These are phyloP conservation scores for Talaromyces piceae DNA, from an alignment of 2,329 filamentous ascomycete species.

Conservation along the genomic window DNA sequence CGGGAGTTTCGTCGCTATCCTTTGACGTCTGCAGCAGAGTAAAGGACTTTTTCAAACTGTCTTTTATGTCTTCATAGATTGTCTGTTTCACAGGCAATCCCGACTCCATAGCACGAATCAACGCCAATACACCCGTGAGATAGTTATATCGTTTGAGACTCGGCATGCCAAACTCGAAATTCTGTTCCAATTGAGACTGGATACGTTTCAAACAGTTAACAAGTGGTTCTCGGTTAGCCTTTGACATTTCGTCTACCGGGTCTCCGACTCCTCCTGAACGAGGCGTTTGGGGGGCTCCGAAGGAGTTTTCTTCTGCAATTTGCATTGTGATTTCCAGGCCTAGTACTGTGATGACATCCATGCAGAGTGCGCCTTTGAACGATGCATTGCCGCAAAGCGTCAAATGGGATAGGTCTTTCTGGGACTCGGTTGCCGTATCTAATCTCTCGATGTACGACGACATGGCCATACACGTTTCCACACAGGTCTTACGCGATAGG, in stretches of 20 bases:
- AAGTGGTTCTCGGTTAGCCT: slow-evolving; percentile 13
- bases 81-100: slow-evolving; percentile 11
- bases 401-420: slow-evolving; percentile 14
- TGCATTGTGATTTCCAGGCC: slow-evolving; percentile 19
- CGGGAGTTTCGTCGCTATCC: neutral
- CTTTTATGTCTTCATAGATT: slow-evolving; percentile 9
- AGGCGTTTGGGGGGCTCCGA: neutral
- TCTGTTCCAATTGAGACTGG: slow-evolving; percentile 15
- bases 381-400: slow-evolving; percentile 13
- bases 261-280: slow-evolving; percentile 9
- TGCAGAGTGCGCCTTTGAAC: slow-evolving; percentile 17
- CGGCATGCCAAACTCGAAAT: slow-evolving; percentile 14
- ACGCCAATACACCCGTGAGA: slow-evolving; percentile 6
- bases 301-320: slow-evolving; percentile 15
- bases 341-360: slow-evolving; percentile 17
- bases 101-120: slow-evolving; percentile 12
- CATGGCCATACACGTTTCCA: slow-evolving; percentile 5
- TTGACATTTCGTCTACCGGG: slow-evolving; percentile 10
- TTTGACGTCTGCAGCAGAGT: slow-evolving; percentile 7
- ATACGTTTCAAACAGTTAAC: slow-evolving; percentile 15
- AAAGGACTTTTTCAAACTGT: slow-evolving; percentile 10
- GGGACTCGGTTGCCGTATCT: slow-evolving; percentile 5
- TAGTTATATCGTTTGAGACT: slow-evolving; percentile 11
- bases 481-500: slow-evolving; percentile 7
- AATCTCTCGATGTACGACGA: slow-evolving; percentile 14